A percentile compares a stretch with the other conserved stretches of the same genome.
phyloP scores from a whole-genome alignment of 2,329 filamentous ascomycete genomes.

The Hypoxylon sp. region DNA sequence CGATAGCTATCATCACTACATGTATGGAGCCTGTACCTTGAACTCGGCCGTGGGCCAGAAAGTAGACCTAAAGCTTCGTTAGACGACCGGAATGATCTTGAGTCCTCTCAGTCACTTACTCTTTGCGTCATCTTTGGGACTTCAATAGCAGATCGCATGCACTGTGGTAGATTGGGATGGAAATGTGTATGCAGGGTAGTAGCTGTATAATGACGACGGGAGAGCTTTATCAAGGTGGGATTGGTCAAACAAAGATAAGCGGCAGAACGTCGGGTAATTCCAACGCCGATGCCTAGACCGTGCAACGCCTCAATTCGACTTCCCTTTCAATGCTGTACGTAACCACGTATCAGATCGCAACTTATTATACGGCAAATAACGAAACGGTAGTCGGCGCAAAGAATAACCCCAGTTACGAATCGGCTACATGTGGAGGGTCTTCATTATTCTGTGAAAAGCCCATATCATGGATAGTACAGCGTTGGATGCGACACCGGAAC shows the following conservation, averaged over 20 bases:
- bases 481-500: constrained; percentile 44
- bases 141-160: constrained; percentile 27
- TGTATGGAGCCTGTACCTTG: constrained; percentile 68
- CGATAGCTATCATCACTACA: background rate
- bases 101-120: constrained; percentile 13
- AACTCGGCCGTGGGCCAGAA: constrained; percentile 75
- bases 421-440: background rate
- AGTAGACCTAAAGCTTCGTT: constrained; percentile 63
- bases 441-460: background rate
- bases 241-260: constrained; percentile 26
- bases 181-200: background rate
- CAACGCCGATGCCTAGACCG: background rate
- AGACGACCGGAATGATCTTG: background rate
- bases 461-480: constrained; percentile 44
- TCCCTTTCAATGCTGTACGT: constrained; percentile 10
- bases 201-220: constrained; percentile 25
- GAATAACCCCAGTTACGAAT: no score
- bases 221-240: constrained; percentile 28
- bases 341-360: background rate
- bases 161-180: constrained; percentile 14
- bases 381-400: background rate
- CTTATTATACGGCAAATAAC: background rate
- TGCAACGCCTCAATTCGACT: background rate
- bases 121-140: constrained; percentile 37
- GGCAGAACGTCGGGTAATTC: constrained; percentile 36